Conservation (phyloP, 2,329 filamentous ascomycete species). For the Tolypocladium ovalisporum region DNA sequence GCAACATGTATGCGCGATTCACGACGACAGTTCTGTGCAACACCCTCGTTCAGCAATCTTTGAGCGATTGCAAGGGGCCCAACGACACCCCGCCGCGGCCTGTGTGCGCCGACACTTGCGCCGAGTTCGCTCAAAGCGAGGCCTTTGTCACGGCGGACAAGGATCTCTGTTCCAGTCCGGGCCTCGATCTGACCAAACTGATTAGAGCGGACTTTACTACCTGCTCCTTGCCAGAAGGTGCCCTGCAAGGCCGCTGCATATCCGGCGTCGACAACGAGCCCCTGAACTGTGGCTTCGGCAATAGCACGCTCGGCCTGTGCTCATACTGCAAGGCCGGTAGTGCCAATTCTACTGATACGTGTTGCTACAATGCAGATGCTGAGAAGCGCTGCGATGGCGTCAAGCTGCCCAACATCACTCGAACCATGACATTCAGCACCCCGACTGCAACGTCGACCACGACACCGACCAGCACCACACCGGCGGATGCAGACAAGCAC, state of each 20-base stretch:
- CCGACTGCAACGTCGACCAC: slow-evolving; percentile 34
- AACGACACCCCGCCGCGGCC: slow-evolving; percentile 51
- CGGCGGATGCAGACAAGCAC: slow-evolving; percentile 13
- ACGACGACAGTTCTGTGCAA: slow-evolving; percentile 90
- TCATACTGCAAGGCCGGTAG: slow-evolving; percentile 76
- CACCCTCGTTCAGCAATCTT: slow-evolving; percentile 84
- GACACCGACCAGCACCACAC: slow-evolving; percentile 7
- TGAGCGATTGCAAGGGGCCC: slow-evolving; percentile 54
- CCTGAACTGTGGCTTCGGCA: slow-evolving; percentile 73
- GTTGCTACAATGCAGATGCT: slow-evolving; percentile 77
- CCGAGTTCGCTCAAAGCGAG: slow-evolving; percentile 80
- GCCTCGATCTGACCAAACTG: slow-evolving; percentile 55
- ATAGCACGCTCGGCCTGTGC: slow-evolving; percentile 66
- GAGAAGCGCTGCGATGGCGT: slow-evolving; percentile 64
- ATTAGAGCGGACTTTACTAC: slow-evolving; percentile 89
- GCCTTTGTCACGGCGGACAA: slow-evolving; percentile 69
- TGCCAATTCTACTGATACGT: slow-evolving; percentile 87
- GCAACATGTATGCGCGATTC: slow-evolving; percentile 81
- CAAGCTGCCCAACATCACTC: slow-evolving; percentile 63
- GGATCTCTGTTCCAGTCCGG: slow-evolving; percentile 58
- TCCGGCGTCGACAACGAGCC: slow-evolving; percentile 70
- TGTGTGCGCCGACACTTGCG: slow-evolving; percentile 82
- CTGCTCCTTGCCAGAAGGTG: slow-evolving; percentile 72
- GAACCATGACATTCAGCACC: slow-evolving; percentile 50
- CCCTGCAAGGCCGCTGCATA: slow-evolving; percentile 68